phyloP scores from a whole-genome alignment of 371 early-diverging fungal genomes.

The Synchytrium microbalum region DNA sequence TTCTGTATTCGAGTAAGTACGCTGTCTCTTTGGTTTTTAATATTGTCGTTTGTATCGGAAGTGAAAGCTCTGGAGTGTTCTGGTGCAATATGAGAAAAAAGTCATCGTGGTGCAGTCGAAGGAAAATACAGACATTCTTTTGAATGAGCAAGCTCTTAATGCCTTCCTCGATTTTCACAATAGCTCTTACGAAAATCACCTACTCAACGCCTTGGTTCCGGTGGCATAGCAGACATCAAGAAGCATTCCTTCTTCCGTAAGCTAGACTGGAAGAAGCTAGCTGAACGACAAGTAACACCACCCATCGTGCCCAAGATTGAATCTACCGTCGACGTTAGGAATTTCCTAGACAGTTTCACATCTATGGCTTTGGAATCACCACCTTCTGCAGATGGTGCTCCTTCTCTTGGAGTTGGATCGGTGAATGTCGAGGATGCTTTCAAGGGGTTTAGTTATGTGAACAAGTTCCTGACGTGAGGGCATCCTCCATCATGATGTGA shows the following conservation, averaged over 20 bases:
- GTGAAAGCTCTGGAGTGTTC: no score
- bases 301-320: slow-evolving; percentile 37
- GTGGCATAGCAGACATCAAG: slow-evolving; percentile 86
- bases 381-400: background rate
- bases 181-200: slow-evolving; percentile 79
- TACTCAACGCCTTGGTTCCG: slow-evolving; percentile 72
- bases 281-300: slow-evolving; percentile 26
- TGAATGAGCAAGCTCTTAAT: no score
- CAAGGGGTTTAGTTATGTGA: background rate
- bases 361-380: background rate
- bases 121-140: no score
- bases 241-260: slow-evolving; percentile 78
- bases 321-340: slow-evolving; percentile 33
- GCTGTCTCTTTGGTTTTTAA: no score
- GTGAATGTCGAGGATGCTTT: background rate
- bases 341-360: slow-evolving; percentile 33
- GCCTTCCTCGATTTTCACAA: no score
- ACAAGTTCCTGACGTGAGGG: background rate
- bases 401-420: background rate
- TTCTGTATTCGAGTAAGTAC: background rate
- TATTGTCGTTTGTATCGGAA: no score
- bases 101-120: no score
- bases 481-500: no score
- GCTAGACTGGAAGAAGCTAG: slow-evolving; percentile 31
- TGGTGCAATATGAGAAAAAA: no score